phyloP scores from a whole-genome alignment of 2,329 filamentous ascomycete species.

The Lasiodiplodia sp. region DNA sequence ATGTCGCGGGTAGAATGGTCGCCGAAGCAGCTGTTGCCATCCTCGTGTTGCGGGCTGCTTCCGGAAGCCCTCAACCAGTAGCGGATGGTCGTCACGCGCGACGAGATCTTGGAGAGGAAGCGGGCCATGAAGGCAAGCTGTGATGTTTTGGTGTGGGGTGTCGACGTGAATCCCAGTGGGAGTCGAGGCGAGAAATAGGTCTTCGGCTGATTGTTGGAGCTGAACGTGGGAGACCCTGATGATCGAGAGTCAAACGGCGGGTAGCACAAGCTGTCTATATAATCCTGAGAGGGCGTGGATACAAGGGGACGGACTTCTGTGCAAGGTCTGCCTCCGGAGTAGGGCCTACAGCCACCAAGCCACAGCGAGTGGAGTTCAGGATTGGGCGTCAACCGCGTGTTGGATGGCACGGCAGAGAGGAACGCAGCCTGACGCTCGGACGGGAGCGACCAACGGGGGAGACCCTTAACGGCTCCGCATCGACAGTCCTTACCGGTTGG shows the following conservation, averaged over 20 bases:
- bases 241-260: conserved; percentile 1
- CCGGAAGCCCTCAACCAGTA: conserved; percentile 1
- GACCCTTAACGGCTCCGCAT: conserved; percentile 3
- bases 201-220: background rate
- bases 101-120: conserved; percentile 19
- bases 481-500: background rate
- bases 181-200: background rate
- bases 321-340: background rate
- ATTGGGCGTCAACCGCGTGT: conserved; percentile 19
- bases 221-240: background rate
- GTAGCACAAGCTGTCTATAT: conserved; percentile 13
- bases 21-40: background rate
- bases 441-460: background rate
- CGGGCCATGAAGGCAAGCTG: background rate
- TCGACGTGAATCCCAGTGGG: background rate
- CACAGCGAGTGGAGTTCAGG: background rate
- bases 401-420: background rate
- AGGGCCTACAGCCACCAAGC: background rate
- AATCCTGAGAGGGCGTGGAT: background rate
- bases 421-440: background rate
- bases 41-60: background rate
- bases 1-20: conserved; percentile 18
- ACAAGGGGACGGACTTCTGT: background rate
- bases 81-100: conserved; percentile 21
- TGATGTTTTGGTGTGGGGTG: background rate